phyloP scores from a whole-genome alignment of 495 filamentous ascomycete genomes.

The Daldinia vernicosa region DNA sequence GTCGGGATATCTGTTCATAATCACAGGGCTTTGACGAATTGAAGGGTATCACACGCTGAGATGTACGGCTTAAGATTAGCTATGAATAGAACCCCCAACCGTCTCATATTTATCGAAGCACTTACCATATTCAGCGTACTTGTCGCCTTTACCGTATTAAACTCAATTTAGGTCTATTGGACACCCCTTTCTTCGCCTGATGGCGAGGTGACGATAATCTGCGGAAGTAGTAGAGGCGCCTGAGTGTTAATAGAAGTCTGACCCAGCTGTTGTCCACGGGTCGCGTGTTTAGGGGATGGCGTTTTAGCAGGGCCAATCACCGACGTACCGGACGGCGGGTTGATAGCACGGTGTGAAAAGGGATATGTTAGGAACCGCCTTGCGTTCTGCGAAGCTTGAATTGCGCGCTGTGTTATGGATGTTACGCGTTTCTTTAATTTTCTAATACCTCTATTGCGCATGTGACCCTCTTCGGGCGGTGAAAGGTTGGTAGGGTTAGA shows the following conservation, averaged over 20 bases:
- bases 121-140: neutral
- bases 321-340: neutral
- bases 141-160: neutral
- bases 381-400: neutral
- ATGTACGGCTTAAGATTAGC: neutral
- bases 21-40: neutral
- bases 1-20: neutral
- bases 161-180: neutral
- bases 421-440: neutral
- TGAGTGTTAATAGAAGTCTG: neutral
- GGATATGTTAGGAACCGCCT: neutral
- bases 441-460: neutral
- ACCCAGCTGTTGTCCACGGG: no score
- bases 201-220: neutral
- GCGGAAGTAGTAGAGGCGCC: neutral
- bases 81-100: neutral
- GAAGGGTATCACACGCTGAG: neutral
- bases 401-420: neutral
- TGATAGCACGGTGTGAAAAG: neutral
- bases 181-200: neutral
- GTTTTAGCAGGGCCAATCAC: no score
- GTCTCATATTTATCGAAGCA: neutral
- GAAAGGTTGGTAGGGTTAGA: neutral
- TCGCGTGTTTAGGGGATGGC: no score
- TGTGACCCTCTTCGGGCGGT: neutral